Conservation (phyloP, 768 basidiomycete species). For the Boletus fagicola region DNA sequence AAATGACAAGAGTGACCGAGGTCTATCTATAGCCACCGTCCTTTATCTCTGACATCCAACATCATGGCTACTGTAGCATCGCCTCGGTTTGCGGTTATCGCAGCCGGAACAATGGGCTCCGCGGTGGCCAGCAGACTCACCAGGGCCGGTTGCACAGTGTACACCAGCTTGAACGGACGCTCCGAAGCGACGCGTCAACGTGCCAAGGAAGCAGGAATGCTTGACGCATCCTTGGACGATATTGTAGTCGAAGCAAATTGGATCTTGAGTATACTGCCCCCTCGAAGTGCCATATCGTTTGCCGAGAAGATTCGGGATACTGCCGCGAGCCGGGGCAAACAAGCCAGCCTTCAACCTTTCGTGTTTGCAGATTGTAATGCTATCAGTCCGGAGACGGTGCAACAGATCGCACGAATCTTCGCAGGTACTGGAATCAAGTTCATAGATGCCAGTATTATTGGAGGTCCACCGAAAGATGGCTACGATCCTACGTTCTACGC, state of each 20-base stretch:
- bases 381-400: constrained; percentile 49
- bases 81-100: constrained; percentile 46
- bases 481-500: constrained; percentile 58
- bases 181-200: constrained; percentile 50
- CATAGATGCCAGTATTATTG: constrained; percentile 58
- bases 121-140: constrained; percentile 50
- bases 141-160: constrained; percentile 48
- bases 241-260: constrained; percentile 40
- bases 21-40: constrained; percentile 10
- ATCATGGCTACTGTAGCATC: constrained; percentile 13
- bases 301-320: constrained; percentile 34
- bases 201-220: constrained; percentile 52
- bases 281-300: constrained; percentile 48
- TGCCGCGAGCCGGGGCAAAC: neutral
- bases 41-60: constrained; percentile 8
- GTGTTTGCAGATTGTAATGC: constrained; percentile 60
- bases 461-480: constrained; percentile 47
- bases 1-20: constrained; percentile 6
- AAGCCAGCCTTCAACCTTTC: constrained; percentile 10
- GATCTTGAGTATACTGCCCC: constrained; percentile 59
- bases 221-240: constrained; percentile 38
- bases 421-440: constrained; percentile 39
- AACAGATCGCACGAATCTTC: constrained; percentile 48
- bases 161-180: constrained; percentile 54
- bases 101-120: constrained; percentile 60